phyloP scores from a whole-genome alignment of 257 asterid species.

The Rhazya stricta region DNA sequence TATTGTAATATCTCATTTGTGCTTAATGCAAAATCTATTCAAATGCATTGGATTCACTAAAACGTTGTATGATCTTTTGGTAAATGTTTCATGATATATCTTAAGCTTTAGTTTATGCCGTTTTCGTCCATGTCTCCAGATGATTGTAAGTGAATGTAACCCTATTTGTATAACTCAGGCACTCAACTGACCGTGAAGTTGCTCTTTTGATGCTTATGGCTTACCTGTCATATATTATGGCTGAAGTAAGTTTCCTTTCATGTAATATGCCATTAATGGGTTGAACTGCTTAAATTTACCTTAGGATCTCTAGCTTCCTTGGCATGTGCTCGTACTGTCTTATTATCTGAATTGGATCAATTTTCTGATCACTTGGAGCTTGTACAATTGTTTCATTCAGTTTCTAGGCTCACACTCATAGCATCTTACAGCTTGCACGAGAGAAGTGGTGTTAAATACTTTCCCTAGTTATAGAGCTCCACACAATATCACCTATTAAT shows the following conservation, averaged over 20 bases:
- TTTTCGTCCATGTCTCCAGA: neutral
- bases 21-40: neutral
- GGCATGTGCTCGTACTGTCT: neutral
- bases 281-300: neutral
- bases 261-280: neutral
- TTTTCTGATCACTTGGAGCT: neutral
- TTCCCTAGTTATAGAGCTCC: neutral
- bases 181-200: conserved; percentile 71
- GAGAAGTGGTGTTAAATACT: neutral
- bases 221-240: conserved; percentile 61
- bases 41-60: neutral
- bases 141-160: neutral
- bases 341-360: neutral
- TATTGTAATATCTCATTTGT: no score
- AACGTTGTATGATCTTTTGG: neutral
- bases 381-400: neutral
- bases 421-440: neutral
- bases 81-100: neutral
- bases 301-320: neutral
- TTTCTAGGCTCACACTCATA: neutral
- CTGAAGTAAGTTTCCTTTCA: conserved; percentile 43
- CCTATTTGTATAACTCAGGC: conserved; percentile 37
- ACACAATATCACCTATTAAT: neutral
- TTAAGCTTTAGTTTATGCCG: neutral
- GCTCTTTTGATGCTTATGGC: conserved; percentile 85